Evolutionary conservation across 139 green algal species (phyloP).

Genomic region (Volvox reticuliferus): DNA sequence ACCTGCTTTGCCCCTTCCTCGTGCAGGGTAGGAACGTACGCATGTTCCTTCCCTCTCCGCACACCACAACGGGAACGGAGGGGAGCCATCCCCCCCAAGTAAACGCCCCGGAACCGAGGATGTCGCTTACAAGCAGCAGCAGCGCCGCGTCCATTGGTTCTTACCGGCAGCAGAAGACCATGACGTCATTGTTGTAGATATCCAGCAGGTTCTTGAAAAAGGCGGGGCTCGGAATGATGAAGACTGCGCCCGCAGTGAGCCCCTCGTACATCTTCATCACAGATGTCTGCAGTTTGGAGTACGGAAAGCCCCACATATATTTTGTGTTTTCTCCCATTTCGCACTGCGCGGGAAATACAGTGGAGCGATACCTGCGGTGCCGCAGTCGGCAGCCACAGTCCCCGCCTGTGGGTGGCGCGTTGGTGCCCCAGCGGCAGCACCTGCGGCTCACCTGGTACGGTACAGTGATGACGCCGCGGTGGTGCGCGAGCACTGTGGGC

Average conservation of each 20-base stretch:
- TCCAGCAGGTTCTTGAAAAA: slow-evolving; percentile 11
- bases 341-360: background rate
- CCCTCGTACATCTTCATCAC: slow-evolving; percentile 46
- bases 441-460: slow-evolving; percentile 26
- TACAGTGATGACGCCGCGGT: slow-evolving; percentile 30
- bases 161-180: slow-evolving; percentile 36
- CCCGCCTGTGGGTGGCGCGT: too few species aligned
- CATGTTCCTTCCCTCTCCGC: too few species aligned
- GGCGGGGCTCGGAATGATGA: slow-evolving; percentile 9
- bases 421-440: too few species aligned
- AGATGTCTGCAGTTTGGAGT: slow-evolving; percentile 7
- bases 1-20: too few species aligned
- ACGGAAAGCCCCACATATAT: background rate
- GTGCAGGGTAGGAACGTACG: too few species aligned
- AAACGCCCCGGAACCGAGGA: too few species aligned
- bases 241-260: slow-evolving; percentile 15
- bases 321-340: background rate
- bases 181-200: slow-evolving; percentile 5
- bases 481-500: slow-evolving; percentile 29
- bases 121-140: too few species aligned
- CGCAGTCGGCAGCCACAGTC: too few species aligned
- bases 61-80: too few species aligned
- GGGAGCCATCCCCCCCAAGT: too few species aligned
- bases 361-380: too few species aligned
- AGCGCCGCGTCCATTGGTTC: background rate